phyloP scores from a whole-genome alignment of 768 basidiomycete genomes.

The Tulasnella sp. region DNA sequence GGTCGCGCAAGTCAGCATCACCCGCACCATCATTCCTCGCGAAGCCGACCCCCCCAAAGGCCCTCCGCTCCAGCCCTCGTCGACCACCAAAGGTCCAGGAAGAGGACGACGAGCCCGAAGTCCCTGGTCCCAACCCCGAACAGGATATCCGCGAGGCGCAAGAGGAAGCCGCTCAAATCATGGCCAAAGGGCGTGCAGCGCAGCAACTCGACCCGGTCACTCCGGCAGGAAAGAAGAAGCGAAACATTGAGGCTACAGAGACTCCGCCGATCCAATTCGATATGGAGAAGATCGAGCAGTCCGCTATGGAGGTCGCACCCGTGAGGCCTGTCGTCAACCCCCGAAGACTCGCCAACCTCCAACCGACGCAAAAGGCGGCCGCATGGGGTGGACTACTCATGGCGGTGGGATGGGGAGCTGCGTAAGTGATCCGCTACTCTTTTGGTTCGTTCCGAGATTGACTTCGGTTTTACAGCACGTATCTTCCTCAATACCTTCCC shows the following conservation, averaged over 20 bases:
- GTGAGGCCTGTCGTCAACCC: slow-evolving; percentile 53
- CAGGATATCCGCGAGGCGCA: slow-evolving; percentile 79
- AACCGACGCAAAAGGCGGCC: slow-evolving; percentile 71
- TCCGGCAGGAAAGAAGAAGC: slow-evolving; percentile 46
- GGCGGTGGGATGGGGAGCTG: slow-evolving; percentile 77
- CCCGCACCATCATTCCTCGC: slow-evolving; percentile 43
- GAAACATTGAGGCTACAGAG: slow-evolving; percentile 59
- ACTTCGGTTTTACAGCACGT: not conserved
- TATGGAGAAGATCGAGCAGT: slow-evolving; percentile 47
- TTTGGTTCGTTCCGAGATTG: not conserved
- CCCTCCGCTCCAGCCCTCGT: slow-evolving; percentile 45
- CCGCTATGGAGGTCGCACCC: slow-evolving; percentile 52
- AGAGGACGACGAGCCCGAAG: slow-evolving; percentile 54
- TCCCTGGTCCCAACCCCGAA: slow-evolving; percentile 64
- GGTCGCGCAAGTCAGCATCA: slow-evolving; percentile 36
- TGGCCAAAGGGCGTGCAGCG: slow-evolving; percentile 56
- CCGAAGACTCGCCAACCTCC: slow-evolving; percentile 49
- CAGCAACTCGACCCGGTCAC: slow-evolving; percentile 34
- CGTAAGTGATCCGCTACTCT: slow-evolving; percentile 50
- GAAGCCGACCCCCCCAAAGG: slow-evolving; percentile 47
- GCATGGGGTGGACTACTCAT: slow-evolving; percentile 87
- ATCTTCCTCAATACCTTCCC: slow-evolving; percentile 6
- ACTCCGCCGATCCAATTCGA: slow-evolving; percentile 65
- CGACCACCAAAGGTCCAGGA: slow-evolving; percentile 47
- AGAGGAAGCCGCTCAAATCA: slow-evolving; percentile 72